A percentile compares a stretch with the other conserved stretches of the same genome.
phyloP scores from a whole-genome alignment of 1,284 basidiomycete genomes.

The Ceratobasidium sp. region DNA sequence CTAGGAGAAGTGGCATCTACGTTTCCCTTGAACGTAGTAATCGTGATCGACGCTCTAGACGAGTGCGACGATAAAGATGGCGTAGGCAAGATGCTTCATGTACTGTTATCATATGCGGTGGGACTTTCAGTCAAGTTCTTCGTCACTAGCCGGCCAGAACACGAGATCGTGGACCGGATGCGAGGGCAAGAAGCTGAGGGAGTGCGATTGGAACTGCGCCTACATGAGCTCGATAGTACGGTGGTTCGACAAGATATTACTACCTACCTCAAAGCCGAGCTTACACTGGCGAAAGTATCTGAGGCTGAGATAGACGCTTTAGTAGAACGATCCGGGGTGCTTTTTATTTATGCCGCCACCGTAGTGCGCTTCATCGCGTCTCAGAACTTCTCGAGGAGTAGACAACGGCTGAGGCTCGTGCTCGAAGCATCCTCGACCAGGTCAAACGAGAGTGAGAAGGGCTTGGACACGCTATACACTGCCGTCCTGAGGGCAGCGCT shows the following conservation, averaged over 20 bases:
- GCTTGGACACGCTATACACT: neutral
- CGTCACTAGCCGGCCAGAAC: slow-evolving; percentile 23
- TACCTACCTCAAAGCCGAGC: neutral
- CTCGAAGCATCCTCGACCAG: neutral
- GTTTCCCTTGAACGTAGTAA: neutral
- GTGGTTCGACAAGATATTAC: slow-evolving; percentile 6
- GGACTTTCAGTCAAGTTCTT: slow-evolving; percentile 25
- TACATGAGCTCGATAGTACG: slow-evolving; percentile 1
- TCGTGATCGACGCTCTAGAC: slow-evolving; percentile 28
- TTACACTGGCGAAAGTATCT: neutral
- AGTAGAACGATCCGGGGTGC: neutral
- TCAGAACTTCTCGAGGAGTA: neutral
- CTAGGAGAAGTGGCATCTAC: neutral
- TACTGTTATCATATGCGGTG: neutral
- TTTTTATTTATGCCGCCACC: slow-evolving; percentile 26
- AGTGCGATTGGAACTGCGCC: neutral
- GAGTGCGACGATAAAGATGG: slow-evolving; percentile 28
- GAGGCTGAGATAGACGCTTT: neutral
- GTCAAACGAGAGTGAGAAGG: neutral
- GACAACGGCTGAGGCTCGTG: neutral
- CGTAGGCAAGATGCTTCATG: neutral
- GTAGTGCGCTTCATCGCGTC: slow-evolving; percentile 5
- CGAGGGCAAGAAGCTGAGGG: neutral
- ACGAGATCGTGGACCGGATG: slow-evolving; percentile 13
- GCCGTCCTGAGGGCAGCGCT: neutral